Evolutionary conservation across 192 early-diverging fungal species (phyloP), one percentile per base, ranked within the genome.

Genomic region (Entrophospora sp.): DNA sequence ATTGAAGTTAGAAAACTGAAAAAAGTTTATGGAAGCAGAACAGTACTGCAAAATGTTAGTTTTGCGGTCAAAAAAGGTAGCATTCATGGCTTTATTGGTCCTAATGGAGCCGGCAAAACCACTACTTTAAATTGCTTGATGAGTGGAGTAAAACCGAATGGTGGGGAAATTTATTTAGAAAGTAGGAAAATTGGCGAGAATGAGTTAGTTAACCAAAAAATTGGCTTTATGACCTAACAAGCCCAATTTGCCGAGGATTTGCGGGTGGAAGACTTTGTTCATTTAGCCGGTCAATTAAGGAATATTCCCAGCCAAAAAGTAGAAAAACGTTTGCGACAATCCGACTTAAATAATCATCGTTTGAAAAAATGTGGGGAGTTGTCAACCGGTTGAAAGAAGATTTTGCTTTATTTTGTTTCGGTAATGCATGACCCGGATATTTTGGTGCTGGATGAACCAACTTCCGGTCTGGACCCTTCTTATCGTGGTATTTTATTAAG

Each of bases 81-180:
- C 28, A 57, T 57, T 34, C 55, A 57, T 57, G 55, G 55, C n/a
- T 57, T 57, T 34, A 57, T 57, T 34, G 82, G 84, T 14, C 82
- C 84, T 40, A 87, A 90, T 67, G 88, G 86, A 38, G 82, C 83
- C 14, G 88, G 85, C n/a, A 89, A 89, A 52, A 83, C 84, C 10
- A 89, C 84, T 9, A 35, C 30, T 57, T 34, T 57, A 4, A 57
- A 57, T 7, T 34, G 55, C 14, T 57, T 57, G 14, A 57, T 57
- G 55, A 30, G 55, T 13, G 55, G 55, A 34, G 16, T 57, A 37
- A 57, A 7, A 30, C 55, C 55, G 1, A 57, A 36, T 57, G 4
- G 4, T 4, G 55, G 55, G 2, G 30, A 34, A 57, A 57, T 57
- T 16, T 57, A 57, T 20, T 34, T 57, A 34, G 55, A 24, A 34